These are phyloP conservation scores for Trifolium repens DNA, from an alignment of 306 rosid genomes.

Conservation along the genomic window DNA sequence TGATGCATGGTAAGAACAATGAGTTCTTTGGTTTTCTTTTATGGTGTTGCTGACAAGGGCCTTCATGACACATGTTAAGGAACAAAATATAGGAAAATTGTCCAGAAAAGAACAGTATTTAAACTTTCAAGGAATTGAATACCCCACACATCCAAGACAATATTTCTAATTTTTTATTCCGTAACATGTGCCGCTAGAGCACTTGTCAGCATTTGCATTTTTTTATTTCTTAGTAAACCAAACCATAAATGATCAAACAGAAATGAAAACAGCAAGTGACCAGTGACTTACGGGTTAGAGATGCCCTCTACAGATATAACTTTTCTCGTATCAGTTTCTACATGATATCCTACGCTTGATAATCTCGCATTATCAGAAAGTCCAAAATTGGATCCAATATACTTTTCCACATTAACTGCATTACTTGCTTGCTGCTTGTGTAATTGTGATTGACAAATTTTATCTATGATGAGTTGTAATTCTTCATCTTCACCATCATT, in stretches of 20 bases:
- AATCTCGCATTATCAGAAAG: background rate
- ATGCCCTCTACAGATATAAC: background rate
- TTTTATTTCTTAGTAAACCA: background rate
- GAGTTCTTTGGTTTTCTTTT: background rate
- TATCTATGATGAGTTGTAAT: background rate
- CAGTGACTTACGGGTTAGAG: background rate
- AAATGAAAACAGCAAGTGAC: background rate
- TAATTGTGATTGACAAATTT: background rate
- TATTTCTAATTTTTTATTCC: background rate
- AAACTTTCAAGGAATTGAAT: background rate
- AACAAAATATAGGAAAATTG: background rate
- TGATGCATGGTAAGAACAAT: background rate
- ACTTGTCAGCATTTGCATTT: background rate
- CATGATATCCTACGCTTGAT: background rate
- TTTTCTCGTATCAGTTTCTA: background rate
- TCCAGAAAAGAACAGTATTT: background rate
- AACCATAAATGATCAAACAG: background rate
- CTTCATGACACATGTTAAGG: background rate
- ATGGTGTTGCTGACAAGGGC: background rate
- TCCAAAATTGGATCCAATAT: background rate
- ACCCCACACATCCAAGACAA: background rate
- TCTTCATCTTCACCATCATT: constrained; percentile 3
- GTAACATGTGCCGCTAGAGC: background rate
- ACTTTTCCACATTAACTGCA: background rate
- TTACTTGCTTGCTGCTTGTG: background rate